phyloP scores from a whole-genome alignment of 108 stramenopile genomes.

The Nitzschia putrida region DNA sequence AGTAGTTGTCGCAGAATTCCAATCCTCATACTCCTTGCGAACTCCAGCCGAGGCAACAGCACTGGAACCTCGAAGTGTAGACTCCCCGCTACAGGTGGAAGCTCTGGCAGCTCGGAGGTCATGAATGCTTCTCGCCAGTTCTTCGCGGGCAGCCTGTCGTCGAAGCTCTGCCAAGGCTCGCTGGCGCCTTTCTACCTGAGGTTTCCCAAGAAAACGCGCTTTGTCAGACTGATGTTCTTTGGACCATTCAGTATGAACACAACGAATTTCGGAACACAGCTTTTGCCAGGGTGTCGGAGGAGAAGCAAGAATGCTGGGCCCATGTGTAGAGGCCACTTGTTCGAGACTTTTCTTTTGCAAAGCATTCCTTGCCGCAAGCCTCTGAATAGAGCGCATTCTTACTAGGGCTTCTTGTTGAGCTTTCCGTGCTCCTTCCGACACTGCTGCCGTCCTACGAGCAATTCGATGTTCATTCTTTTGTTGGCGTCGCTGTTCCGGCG shows the following conservation, averaged over 20 bases:
- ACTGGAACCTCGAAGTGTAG: too few species aligned
- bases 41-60: too few species aligned
- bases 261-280: too few species aligned
- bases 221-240: not conserved
- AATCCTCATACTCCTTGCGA: too few species aligned
- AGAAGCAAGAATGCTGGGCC: not conserved
- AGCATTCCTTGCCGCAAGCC: slow-evolving; percentile 10
- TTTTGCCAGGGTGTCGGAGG: too few species aligned
- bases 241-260: too few species aligned
- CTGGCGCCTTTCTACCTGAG: slow-evolving; percentile 9
- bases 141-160: slow-evolving; percentile 15
- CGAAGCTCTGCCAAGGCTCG: slow-evolving; percentile 22
- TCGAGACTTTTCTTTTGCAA: slow-evolving; percentile 3
- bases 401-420: slow-evolving; percentile 13
- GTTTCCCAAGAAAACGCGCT: not conserved
- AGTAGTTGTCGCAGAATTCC: too few species aligned
- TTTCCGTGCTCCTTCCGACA: slow-evolving; percentile 15
- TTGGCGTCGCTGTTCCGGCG: not conserved
- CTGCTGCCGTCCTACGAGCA: slow-evolving; percentile 9
- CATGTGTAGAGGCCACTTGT: not conserved
- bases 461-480: slow-evolving; percentile 2
- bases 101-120: slow-evolving; percentile 11
- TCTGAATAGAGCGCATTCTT: not conserved
- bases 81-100: too few species aligned
- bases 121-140: slow-evolving; percentile 9